Percentiles rank a stretch among this genome's conserved stretches.
Evolutionary conservation across 805 yeast genomes (phyloP).

Genomic region (Kodamaea neixiangensis): DNA sequence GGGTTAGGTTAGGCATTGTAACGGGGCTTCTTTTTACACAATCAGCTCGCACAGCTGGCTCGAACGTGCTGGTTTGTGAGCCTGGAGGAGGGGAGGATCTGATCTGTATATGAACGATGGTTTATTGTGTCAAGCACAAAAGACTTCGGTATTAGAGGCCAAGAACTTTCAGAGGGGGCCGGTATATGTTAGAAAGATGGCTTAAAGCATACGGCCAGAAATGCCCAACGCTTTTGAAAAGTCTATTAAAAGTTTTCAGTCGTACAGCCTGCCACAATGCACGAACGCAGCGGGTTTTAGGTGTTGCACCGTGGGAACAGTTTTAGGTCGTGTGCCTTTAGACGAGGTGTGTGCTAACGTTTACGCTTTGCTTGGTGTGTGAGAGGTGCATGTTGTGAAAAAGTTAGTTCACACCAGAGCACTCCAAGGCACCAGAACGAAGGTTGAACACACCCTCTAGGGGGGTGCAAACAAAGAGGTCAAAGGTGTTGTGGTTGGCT

Average conservation of each 20-base stretch:
- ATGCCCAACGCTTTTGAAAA: neutral
- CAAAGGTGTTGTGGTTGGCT: no score
- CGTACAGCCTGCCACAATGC: neutral
- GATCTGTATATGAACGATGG: neutral
- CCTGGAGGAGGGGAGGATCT: neutral
- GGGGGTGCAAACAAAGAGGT: no score
- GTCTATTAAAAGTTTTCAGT: neutral
- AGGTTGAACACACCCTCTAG: no score
- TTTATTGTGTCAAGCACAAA: neutral
- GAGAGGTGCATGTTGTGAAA: neutral
- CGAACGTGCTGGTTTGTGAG: neutral
- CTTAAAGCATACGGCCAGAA: neutral
- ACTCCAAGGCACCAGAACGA: no score
- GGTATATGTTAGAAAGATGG: neutral
- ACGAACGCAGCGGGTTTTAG: neutral
- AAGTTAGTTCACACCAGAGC: neutral
- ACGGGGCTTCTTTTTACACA: neutral
- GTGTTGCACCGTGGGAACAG: neutral
- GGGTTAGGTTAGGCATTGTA: neutral
- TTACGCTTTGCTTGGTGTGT: neutral
- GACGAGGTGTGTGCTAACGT: neutral
- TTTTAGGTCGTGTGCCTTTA: neutral
- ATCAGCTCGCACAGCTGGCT: neutral
- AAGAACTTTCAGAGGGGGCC: neutral
- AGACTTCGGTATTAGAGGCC: neutral